phyloP scores from a whole-genome alignment of 306 rosid species.

The Vigna reflexopilosa region DNA sequence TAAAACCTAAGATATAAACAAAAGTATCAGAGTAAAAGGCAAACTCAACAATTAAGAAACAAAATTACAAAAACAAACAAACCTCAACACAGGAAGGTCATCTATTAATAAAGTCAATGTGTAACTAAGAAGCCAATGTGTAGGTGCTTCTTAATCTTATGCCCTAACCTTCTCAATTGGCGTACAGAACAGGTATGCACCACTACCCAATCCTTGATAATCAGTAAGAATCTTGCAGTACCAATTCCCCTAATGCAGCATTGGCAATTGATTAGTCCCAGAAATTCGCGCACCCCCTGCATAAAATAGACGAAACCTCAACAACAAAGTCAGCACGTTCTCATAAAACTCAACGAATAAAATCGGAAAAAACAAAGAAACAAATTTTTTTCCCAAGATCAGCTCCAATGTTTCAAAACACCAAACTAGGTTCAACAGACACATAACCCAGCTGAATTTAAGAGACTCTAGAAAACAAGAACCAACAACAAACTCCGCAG shows the following conservation, averaged over 20 bases:
- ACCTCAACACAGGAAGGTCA: slow-evolving; percentile 22
- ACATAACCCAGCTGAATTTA: slow-evolving; percentile 30
- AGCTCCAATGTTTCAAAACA: slow-evolving; percentile 37
- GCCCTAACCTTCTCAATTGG: slow-evolving; percentile 11
- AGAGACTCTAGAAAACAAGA: neutral
- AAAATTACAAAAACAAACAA: neutral
- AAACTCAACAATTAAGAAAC: neutral
- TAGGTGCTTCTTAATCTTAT: slow-evolving; percentile 21
- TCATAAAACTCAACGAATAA: slow-evolving; percentile 28
- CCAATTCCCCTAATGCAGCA: slow-evolving; percentile 43
- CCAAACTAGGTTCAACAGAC: slow-evolving; percentile 34
- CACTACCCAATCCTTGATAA: slow-evolving; percentile 22
- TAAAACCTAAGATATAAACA: slow-evolving; percentile 7
- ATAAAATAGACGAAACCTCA: neutral
- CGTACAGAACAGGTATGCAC: slow-evolving; percentile 8
- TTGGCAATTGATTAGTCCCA: slow-evolving; percentile 26
- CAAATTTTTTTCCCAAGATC: slow-evolving; percentile 38
- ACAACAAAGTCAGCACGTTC: slow-evolving; percentile 51
- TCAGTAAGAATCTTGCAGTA: slow-evolving; percentile 10
- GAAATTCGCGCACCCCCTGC: slow-evolving; percentile 17
- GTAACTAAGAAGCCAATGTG: slow-evolving; percentile 23
- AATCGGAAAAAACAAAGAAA: neutral
- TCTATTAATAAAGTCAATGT: slow-evolving; percentile 21
- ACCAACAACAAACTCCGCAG: slow-evolving; percentile 33
- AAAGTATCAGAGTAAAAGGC: neutral